phyloP scores from a whole-genome alignment of 441 rosid species.

The Euphorbia schlechtendalii region DNA sequence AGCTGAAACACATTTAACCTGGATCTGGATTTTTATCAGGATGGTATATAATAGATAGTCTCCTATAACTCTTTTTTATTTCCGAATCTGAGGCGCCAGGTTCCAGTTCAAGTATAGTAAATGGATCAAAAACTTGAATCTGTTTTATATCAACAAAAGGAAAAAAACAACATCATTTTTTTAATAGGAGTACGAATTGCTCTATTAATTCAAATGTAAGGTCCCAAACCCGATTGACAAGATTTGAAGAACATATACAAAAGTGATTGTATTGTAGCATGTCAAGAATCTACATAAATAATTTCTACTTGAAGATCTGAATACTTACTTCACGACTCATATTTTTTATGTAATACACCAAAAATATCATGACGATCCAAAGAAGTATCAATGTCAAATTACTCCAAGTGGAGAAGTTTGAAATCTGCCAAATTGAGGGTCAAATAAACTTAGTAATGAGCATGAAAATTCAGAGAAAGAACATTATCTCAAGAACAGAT shows the following conservation, averaged over 20 bases:
- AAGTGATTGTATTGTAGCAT: not conserved
- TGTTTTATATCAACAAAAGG: slow-evolving; percentile 22
- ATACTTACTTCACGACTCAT: slow-evolving; percentile 70
- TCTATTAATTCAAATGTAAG: not conserved
- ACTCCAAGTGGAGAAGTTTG: slow-evolving; percentile 88
- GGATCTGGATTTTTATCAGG: slow-evolving; percentile 99
- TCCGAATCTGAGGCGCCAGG: slow-evolving; percentile 76
- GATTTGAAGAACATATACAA: not conserved
- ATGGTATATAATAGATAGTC: slow-evolving; percentile 84
- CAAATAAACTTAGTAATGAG: slow-evolving; percentile 13
- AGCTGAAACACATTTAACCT: slow-evolving; percentile 48
- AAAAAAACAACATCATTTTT: not conserved
- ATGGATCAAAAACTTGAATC: slow-evolving; percentile 92
- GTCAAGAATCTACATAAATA: not conserved
- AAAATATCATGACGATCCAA: slow-evolving; percentile 81
- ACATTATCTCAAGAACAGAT: not conserved
- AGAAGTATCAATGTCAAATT: slow-evolving; percentile 80
- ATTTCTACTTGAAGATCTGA: slow-evolving; percentile 3
- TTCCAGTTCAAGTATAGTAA: slow-evolving; percentile 69
- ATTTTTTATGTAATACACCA: slow-evolving; percentile 80
- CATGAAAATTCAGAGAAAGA: slow-evolving; percentile 4
- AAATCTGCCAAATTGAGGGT: slow-evolving; percentile 48
- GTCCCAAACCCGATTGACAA: not conserved
- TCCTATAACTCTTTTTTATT: slow-evolving; percentile 87
- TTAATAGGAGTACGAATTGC: not conserved